A percentile compares a stretch with the other conserved stretches of the same genome.
Evolutionary conservation across 2,329 filamentous ascomycete species (phyloP).

Genomic region (Metarhizium brunneum): DNA sequence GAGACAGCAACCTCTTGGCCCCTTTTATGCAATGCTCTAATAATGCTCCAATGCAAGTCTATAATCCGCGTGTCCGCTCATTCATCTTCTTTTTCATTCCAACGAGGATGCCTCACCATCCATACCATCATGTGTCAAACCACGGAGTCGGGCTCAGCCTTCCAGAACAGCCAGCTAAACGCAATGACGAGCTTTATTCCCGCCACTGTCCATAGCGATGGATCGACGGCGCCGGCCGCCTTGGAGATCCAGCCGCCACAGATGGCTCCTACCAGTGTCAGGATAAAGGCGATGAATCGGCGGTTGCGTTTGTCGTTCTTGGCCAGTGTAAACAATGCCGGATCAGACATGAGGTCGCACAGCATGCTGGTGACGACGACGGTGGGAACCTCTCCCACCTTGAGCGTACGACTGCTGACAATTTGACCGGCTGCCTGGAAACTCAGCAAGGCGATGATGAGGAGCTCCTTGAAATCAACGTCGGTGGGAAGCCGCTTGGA

Average conservation of each 20-base stretch:
- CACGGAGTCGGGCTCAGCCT: constrained; percentile 4
- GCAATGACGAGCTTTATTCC: constrained; percentile 34
- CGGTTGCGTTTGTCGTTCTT: constrained; percentile 43
- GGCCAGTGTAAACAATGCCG: constrained; percentile 29
- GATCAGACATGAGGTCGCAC: constrained; percentile 43
- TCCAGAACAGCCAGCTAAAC: constrained; percentile 25
- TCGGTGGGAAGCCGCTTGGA: constrained; percentile 4
- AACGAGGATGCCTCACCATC: neutral
- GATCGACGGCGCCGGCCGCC: constrained; percentile 28
- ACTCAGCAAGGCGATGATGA: constrained; percentile 37
- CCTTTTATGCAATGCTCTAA: no score
- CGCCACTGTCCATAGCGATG: constrained; percentile 34
- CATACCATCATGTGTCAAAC: neutral
- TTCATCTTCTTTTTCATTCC: neutral
- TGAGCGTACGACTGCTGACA: constrained; percentile 36
- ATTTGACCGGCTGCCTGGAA: constrained; percentile 47
- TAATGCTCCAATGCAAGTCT: neutral
- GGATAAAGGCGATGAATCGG: constrained; percentile 32
- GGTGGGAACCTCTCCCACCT: constrained; percentile 44
- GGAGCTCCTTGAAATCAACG: constrained; percentile 23
- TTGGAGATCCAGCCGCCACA: constrained; percentile 38
- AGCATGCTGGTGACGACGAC: constrained; percentile 46
- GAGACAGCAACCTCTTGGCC: no score
- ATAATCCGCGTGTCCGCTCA: neutral
- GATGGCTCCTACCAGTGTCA: constrained; percentile 38